These are phyloP conservation scores for Pogostemon cablin DNA, from an alignment of 257 asterid genomes.

Conservation along the genomic window DNA sequence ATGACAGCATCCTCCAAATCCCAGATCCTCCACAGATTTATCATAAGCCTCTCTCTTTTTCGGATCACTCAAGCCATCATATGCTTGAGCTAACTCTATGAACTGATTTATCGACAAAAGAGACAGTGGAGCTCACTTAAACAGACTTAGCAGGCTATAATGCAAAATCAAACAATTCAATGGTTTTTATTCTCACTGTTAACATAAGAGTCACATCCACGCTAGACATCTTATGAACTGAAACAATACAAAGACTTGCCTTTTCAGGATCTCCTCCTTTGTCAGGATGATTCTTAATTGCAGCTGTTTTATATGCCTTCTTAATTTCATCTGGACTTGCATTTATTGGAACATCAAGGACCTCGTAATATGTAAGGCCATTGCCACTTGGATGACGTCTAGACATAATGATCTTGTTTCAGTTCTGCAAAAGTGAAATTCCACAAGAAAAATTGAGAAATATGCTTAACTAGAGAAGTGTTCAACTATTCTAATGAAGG, in stretches of 20 bases:
- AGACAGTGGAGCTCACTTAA: background rate
- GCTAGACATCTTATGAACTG: background rate
- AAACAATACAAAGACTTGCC: constrained; percentile 29
- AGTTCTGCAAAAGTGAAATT: constrained; percentile 12
- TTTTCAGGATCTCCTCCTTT: constrained; percentile 71
- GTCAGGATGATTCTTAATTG: constrained; percentile 61
- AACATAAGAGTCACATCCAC: background rate
- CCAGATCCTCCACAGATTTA: constrained; percentile 60
- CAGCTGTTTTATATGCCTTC: constrained; percentile 60
- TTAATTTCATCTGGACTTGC: constrained; percentile 56
- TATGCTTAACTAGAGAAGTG: background rate
- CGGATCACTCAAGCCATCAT: constrained; percentile 56
- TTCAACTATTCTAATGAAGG: background rate
- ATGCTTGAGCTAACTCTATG: constrained; percentile 63
- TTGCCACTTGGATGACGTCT: constrained; percentile 46
- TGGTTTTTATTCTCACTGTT: background rate
- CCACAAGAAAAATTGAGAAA: background rate
- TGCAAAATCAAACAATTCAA: background rate
- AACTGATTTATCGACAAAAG: constrained; percentile 39
- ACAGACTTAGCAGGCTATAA: constrained; percentile 3
- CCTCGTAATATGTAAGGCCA: constrained; percentile 51
- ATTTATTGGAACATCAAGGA: constrained; percentile 50
- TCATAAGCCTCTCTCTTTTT: constrained; percentile 54
- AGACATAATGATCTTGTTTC: constrained; percentile 39
- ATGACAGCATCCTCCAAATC: constrained; percentile 47